Evolutionary conservation across 148 eudicot species (phyloP), one percentile per base, ranked within the genome.

Genomic region (Diospyros lotus): DNA sequence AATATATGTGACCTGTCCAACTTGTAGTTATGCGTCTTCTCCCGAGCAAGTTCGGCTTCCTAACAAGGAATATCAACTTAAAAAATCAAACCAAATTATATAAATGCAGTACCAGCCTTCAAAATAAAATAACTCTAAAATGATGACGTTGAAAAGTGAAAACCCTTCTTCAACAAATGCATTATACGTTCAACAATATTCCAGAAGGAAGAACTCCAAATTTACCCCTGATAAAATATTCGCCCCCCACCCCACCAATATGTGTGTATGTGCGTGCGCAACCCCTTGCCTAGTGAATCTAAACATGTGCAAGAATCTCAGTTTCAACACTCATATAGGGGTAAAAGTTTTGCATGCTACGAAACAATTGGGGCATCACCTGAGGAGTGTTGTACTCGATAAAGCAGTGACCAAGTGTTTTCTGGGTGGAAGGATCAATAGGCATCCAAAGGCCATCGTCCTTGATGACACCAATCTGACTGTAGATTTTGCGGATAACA

Each of bases 371-470:
- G 2, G 11, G 45, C 65, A 92, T 28, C 28, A 28, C 99, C 94
- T 96, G 98, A 71, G 97, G 97, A 50, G 99, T 96, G 53, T 87
- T 90, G 58, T 73, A 96, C 78, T 91, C 98, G 18, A 96, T 83
- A 59, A 96, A 96, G 73, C 94, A 89, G 54, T 82, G 91, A 9
- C 99, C 99, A 3, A 85, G 87, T 10, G 97, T 87, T 69, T 89
- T 91, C 14, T 73, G 75, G 9, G 91, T 82, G 0, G 73, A 55
- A 8, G 84, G 73, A 64, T 93, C 99, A 43, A 85, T 80, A 2
- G 98, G 97, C 98, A 96, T 96, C 90, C 85, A 88, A 14, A 96
- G 86, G 0, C 97, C 96, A 71, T 81, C 86, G 56, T 92, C 97
- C 73, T 95, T 90, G 63, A 88, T 91, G 7, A 84, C 86, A 13